Conservation (phyloP, 345 rosid species). For the Ceriops zippeliana region DNA sequence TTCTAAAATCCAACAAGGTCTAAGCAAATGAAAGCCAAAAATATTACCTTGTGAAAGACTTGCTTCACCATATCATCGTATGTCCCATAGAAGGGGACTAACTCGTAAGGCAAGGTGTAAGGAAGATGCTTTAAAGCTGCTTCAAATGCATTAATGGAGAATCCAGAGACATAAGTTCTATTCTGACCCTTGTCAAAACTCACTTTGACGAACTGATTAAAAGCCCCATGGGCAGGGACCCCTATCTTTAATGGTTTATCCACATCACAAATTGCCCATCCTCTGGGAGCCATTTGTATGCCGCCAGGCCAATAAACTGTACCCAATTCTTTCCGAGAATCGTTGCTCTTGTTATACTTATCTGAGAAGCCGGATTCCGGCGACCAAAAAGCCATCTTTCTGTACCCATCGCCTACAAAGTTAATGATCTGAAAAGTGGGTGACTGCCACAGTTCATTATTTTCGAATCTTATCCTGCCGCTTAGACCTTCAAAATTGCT, state of each 20-base stretch:
- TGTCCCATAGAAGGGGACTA: constrained; percentile 28
- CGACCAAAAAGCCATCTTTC: constrained; percentile 33
- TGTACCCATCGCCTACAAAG: constrained; percentile 29
- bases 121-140: constrained; percentile 22
- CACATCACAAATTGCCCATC: constrained; percentile 10
- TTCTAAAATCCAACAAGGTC: too few relatives aligned
- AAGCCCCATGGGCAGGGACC: constrained; percentile 31
- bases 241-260: constrained; percentile 26
- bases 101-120: constrained; percentile 12
- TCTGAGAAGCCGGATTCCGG: constrained; percentile 14
- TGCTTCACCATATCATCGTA: constrained; percentile 32
- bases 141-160: constrained; percentile 31
- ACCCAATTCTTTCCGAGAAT: constrained; percentile 12
- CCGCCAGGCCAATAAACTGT: constrained; percentile 36
- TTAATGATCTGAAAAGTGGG: constrained; percentile 27
- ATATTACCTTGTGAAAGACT: constrained; percentile 19
- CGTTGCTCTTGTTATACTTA: background rate
- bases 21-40: too few relatives aligned
- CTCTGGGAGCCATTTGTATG: constrained; percentile 16
- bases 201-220: constrained; percentile 28
- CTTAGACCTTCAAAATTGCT: constrained; percentile 26
- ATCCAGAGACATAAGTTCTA: constrained; percentile 20
- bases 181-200: constrained; percentile 7
- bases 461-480: constrained; percentile 23
- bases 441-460: background rate